Evolutionary conservation across 768 basidiomycete genomes (phyloP), one percentile per base, ranked within the genome.

Genomic region (Phlebiopsis gigantea): DNA sequence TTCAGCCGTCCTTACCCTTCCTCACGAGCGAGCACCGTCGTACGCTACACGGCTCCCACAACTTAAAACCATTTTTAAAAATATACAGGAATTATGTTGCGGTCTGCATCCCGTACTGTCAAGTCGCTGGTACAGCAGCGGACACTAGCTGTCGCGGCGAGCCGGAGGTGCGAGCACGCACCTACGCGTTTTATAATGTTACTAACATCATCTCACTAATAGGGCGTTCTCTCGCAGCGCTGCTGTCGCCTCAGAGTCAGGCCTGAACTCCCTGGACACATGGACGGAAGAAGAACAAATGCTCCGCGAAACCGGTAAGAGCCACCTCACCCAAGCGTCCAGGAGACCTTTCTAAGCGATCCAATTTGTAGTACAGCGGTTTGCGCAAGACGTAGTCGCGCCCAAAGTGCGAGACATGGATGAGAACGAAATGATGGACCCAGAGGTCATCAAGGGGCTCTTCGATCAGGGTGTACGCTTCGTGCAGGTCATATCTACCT

Each of bases 381-480:
- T 98, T 64, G 92, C 95, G 0, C 77, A 80, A 51, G 94, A 98
- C 51, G 86, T 96, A 26, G 83, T 99, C 19, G 90, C 74, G 2
- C 97, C 97, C 47, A 91, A 86, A 70, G 95, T 97, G 57, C 81
- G 85, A 21, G 93, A 95, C 70, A 99, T 99, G 97, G 97, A 99
- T 66, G 97, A 99, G 78, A 89, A 86, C 55, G 96, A 99, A 73
- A 74, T 70, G 56, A 98, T 99, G 96, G 94, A 98, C 68, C 84
- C 90, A 0, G 78, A 74, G 0, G 70, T 99, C 60, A 91, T 98
- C 66, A 78, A 88, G 65, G 92, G 85, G 0, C 79, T 98, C 12
- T 99, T 98, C 60, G 93, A 97, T 49, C 93, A 97, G 73, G 97
- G 97, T 17, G 93, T 96, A 67, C 65, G 89, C 39, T 29, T 29